Conservation (phyloP, 306 rosid species). For the Vigna unguiculata region DNA sequence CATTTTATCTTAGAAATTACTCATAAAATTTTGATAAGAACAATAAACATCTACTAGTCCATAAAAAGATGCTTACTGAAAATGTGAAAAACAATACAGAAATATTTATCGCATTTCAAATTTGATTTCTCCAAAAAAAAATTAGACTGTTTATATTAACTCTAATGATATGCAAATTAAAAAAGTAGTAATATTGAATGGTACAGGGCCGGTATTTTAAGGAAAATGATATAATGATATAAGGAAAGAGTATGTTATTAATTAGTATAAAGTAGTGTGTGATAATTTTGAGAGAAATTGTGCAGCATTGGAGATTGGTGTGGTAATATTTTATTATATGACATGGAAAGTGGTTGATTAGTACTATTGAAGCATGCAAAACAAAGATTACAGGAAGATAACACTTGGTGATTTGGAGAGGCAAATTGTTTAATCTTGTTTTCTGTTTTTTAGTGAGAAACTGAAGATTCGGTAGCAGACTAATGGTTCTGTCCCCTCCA, state of each 20-base stretch:
- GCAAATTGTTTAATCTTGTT: conserved; percentile 41
- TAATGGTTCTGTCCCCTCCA: conserved; percentile 66
- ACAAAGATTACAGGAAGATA: conserved; percentile 52
- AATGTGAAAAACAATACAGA: no score
- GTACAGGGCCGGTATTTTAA: conserved; percentile 4
- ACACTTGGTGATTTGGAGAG: conserved; percentile 56
- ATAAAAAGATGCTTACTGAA: no score
- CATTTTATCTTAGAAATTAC: no score
- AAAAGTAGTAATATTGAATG: conserved; percentile 33
- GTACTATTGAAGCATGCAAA: conserved; percentile 63
- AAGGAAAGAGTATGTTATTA: background rate
- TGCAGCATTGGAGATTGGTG: conserved; percentile 21
- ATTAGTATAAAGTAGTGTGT: background rate
- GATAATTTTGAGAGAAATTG: conserved; percentile 19
- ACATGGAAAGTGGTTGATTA: conserved; percentile 60
- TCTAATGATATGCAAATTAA: background rate
- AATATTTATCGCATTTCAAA: no score
- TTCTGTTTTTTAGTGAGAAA: conserved; percentile 66
- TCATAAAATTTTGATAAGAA: no score
- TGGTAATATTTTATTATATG: conserved; percentile 29
- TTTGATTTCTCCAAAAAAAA: no score
- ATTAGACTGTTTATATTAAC: no score
- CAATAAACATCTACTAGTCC: no score
- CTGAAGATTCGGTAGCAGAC: conserved; percentile 77
- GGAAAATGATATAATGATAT: background rate